Percentiles rank a stretch among this genome's conserved stretches.
Evolutionary conservation across 108 stramenopile species (phyloP).

Genomic region (Parmales sp.): DNA sequence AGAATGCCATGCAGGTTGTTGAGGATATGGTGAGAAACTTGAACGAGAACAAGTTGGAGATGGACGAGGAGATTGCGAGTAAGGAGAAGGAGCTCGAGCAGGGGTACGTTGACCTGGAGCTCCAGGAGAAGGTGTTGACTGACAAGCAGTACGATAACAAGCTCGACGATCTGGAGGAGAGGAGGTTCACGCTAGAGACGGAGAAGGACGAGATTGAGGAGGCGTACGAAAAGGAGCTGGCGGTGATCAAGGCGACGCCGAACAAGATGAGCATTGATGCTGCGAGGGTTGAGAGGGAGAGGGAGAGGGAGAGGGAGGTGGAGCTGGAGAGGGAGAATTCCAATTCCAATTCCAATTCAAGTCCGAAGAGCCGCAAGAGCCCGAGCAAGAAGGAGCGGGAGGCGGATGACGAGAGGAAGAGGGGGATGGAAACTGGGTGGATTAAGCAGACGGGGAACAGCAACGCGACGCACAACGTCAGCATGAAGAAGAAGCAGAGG

Average conservation of each 20-base stretch:
- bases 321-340: neutral
- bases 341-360: too few species aligned
- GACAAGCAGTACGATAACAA: neutral
- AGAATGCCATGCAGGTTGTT: too few species aligned
- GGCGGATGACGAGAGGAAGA: neutral
- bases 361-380: neutral
- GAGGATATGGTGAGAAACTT: too few species aligned
- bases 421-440: neutral
- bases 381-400: neutral
- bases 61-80: neutral
- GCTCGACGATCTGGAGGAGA: neutral
- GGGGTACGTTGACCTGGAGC: neutral
- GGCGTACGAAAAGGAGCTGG: too few species aligned
- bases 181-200: neutral
- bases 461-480: neutral
- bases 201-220: constrained; percentile 5
- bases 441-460: neutral
- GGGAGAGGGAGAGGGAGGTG: neutral
- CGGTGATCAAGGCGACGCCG: too few species aligned
- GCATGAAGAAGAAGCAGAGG: neutral
- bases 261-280: neutral
- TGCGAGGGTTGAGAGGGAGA: neutral
- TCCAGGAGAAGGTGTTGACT: neutral
- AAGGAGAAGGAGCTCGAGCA: constrained; percentile 11
- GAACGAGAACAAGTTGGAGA: too few species aligned